A percentile compares a stretch with the other conserved stretches of the same genome.
Conservation (phyloP, 306 rosid species). For the Castanospermum australe region DNA sequence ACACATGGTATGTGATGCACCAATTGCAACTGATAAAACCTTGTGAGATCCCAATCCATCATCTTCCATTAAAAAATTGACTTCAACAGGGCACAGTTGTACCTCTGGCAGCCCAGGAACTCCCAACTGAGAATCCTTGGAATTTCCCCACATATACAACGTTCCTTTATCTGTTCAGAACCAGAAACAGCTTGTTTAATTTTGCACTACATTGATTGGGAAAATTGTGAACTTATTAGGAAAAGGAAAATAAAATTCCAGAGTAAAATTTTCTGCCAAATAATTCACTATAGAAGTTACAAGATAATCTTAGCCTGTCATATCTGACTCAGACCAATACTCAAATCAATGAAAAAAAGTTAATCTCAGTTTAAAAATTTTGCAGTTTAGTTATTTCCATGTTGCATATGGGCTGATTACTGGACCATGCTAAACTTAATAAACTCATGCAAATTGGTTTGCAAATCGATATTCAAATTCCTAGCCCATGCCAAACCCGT, state of each 20-base stretch:
- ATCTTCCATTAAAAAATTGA: conserved; percentile 76
- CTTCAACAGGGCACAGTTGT: conserved; percentile 68
- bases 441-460: not conserved
- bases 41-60: conserved; percentile 74
- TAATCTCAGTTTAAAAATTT: not conserved
- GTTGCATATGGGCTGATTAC: not conserved
- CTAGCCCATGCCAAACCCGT: not conserved
- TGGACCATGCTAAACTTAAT: not conserved
- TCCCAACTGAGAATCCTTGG: conserved; percentile 79
- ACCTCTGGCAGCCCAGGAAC: conserved; percentile 86
- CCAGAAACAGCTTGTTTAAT: conserved; percentile 12
- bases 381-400: not conserved
- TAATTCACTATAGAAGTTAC: not conserved
- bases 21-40: conserved; percentile 70
- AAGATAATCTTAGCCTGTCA: not conserved
- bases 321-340: not conserved
- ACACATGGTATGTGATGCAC: conserved; percentile 89
- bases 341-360: not conserved
- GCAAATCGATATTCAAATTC: not conserved
- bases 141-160: conserved; percentile 89
- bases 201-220: not conserved
- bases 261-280: not conserved
- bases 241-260: not conserved
- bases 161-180: conserved; percentile 67
- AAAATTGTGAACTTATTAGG: not conserved